phyloP scores from a whole-genome alignment of 2,329 filamentous ascomycete genomes.

The Xylariaceae sp. region DNA sequence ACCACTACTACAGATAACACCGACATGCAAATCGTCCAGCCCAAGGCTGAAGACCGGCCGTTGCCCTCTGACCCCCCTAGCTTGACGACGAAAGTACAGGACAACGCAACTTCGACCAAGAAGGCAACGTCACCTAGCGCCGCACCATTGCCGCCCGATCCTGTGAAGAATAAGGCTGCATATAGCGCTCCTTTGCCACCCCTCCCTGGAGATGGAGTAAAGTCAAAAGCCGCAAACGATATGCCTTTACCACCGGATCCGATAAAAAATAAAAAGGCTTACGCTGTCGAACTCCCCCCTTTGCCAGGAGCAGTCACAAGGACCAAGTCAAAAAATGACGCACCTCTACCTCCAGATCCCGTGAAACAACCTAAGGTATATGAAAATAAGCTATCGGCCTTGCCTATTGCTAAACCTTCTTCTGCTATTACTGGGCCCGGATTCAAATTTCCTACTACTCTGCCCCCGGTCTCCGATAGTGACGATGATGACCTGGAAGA shows the following conservation, averaged over 20 bases:
- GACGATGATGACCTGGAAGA: constrained; percentile 53
- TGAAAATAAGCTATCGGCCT: constrained; percentile 36
- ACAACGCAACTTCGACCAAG: neutral
- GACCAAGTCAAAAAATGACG: constrained; percentile 40
- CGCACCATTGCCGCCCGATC: constrained; percentile 45
- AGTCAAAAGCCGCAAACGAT: constrained; percentile 42
- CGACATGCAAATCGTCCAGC: constrained; percentile 31
- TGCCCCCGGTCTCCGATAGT: constrained; percentile 42
- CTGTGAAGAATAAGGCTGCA: constrained; percentile 45
- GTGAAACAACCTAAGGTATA: constrained; percentile 42
- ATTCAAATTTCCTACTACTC: constrained; percentile 42
- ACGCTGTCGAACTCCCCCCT: constrained; percentile 45
- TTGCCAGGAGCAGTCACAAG: constrained; percentile 43
- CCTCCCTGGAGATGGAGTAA: constrained; percentile 35
- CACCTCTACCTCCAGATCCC: constrained; percentile 51
- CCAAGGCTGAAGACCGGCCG: constrained; percentile 38
- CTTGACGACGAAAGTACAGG: constrained; percentile 31
- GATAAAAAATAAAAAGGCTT: constrained; percentile 42
- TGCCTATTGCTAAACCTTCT: constrained; percentile 35
- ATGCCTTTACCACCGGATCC: constrained; percentile 51
- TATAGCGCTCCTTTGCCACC: constrained; percentile 39
- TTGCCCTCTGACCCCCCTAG: constrained; percentile 46
- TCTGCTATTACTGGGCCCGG: constrained; percentile 34
- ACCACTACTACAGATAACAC: constrained; percentile 47
- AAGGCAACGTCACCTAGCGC: constrained; percentile 43